Conservation (phyloP, 306 rosid genomes). For the Vigna angularis region DNA sequence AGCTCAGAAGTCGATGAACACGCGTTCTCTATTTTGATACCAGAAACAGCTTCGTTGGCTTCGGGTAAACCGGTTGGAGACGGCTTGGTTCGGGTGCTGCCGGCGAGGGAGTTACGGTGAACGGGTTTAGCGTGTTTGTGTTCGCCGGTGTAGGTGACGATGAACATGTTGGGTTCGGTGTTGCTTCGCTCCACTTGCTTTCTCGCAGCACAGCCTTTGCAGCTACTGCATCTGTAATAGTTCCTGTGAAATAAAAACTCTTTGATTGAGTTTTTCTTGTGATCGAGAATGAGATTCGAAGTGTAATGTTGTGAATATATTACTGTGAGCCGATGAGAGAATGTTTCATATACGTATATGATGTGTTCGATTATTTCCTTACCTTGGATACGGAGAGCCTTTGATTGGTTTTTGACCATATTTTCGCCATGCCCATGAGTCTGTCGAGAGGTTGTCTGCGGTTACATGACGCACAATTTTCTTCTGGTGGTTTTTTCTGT, state of each 20-base stretch:
- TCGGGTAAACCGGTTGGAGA: slow-evolving; percentile 27
- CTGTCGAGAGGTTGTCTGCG: slow-evolving; percentile 64
- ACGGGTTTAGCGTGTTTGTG: slow-evolving; percentile 76
- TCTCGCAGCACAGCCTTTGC: slow-evolving; percentile 74
- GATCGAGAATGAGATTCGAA: background rate
- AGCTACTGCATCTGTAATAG: slow-evolving; percentile 83
- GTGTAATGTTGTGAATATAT: background rate
- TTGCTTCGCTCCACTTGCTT: slow-evolving; percentile 80
- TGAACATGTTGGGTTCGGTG: slow-evolving; percentile 54
- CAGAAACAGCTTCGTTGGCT: background rate
- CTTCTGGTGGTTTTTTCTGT: slow-evolving; percentile 66
- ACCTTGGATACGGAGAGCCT: slow-evolving; percentile 89
- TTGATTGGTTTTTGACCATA: slow-evolving; percentile 86
- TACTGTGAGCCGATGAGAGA: background rate
- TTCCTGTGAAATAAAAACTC: slow-evolving; percentile 48
- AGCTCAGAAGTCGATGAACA: background rate
- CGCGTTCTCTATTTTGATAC: background rate
- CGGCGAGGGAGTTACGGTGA: slow-evolving; percentile 77
- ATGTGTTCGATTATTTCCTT: background rate
- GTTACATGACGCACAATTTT: slow-evolving; percentile 60
- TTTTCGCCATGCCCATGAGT: slow-evolving; percentile 90
- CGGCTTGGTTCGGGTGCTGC: slow-evolving; percentile 56
- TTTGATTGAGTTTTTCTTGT: background rate
- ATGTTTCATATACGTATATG: background rate
- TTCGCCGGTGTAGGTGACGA: slow-evolving; percentile 75